Base-by-base conservation (phyloP, 345 rosid species). In the Aquilaria sinensis region DNA sequence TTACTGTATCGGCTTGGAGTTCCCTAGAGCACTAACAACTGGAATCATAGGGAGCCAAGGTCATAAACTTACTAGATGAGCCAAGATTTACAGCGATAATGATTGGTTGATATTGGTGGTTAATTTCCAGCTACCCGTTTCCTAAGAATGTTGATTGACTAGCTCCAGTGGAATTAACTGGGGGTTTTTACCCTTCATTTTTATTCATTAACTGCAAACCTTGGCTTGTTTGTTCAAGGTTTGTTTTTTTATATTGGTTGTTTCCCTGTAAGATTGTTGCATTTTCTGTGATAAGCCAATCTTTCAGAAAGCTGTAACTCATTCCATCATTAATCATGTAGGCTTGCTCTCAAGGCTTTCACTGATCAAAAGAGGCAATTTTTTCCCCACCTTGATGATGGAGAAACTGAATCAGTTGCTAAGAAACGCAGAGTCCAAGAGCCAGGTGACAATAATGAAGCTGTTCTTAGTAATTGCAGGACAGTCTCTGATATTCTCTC, bases 271-370 rank as follows among this genome's bases (percentile, higher is more conserved):
- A 32, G 11, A 14, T 61, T 33, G 3, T 31, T 8, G 47, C 23
- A 56, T 12, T 62, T 61, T 23, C 51, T 50, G 43, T 33, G 31
- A 56, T 33, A 56, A 2, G 33, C 41, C 23, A 13, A 31, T 47
- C 63, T 45, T 2, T 47, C 30, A 57, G 58, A 58, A 46, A 53
- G 57, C 48, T 63, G 43, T 49, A 51, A 14, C n/a, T 51, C 34
- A 12, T 63, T 59, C 60, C 5, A 37, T 49, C 57, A n/a, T 74
- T 14, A 58, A 51, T 47, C 54, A 56, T 78, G n/a, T 72, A 87
- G 97, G 80, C 81, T 90, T 74, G 97, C 99, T 68, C 92, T 90
- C 62, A 90, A 86, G 81, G 96, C 99, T 11, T 94, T 94, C 77
- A 82, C 83, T 13, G 96, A 90, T 80, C 99, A 90, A 37, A 90